phyloP scores from a whole-genome alignment of 805 yeast genomes.

The Starmerella floris region DNA sequence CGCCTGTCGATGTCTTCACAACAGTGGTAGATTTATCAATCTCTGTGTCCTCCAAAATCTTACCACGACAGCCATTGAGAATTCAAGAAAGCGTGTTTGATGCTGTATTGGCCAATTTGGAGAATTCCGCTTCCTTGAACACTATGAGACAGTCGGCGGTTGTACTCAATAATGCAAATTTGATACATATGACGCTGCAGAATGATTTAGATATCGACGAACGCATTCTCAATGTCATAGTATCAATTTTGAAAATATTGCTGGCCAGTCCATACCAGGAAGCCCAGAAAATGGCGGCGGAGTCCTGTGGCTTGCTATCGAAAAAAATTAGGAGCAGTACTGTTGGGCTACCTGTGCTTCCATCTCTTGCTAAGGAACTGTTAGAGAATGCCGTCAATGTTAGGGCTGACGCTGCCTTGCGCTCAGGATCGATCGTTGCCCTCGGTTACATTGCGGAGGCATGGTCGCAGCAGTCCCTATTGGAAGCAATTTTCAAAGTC shows the following conservation, averaged over 20 bases:
- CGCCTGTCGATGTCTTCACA: conserved; percentile 9
- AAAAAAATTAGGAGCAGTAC: conserved; percentile 20
- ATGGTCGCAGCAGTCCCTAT: conserved; percentile 6
- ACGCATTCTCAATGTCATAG: conserved; percentile 33
- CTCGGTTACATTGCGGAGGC: conserved; percentile 37
- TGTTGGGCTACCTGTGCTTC: conserved; percentile 5
- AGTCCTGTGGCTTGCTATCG: conserved; percentile 43
- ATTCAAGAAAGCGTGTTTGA: conserved; percentile 84
- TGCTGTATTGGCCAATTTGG: conserved; percentile 46
- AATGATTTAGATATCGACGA: conserved; percentile 12
- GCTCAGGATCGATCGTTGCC: conserved; percentile 45
- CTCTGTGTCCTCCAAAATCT: conserved; percentile 55
- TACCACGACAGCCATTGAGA: conserved; percentile 58
- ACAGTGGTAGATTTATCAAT: conserved; percentile 59
- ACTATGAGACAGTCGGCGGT: conserved; percentile 11
- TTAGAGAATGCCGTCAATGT: conserved; percentile 48
- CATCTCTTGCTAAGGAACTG: conserved; percentile 36
- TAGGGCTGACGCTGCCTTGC: conserved; percentile 46
- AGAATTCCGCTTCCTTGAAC: conserved; percentile 23
- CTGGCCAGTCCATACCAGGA: conserved; percentile 31
- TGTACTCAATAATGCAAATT: conserved; percentile 8
- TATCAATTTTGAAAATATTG: conserved; percentile 39
- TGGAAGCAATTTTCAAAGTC: conserved; percentile 20
- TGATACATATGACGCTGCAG: conserved; percentile 4
- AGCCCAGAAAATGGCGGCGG: conserved; percentile 39